A percentile compares a stretch with the other conserved stretches of the same genome.
Evolutionary conservation across 2,329 filamentous ascomycete species (phyloP).

Genomic region (Fusarium napiforme): DNA sequence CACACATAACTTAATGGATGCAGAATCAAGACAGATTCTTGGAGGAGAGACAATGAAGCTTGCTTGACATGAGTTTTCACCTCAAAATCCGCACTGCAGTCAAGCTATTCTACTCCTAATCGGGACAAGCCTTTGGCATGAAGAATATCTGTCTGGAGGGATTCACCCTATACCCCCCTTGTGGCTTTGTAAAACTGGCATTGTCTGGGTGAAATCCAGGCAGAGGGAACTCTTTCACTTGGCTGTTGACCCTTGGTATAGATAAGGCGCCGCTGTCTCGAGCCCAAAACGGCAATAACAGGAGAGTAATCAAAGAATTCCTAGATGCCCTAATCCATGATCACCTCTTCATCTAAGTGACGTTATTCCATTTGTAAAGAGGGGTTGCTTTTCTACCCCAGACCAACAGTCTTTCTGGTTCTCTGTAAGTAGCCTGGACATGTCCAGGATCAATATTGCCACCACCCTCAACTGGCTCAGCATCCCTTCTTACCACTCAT

Average conservation of each 20-base stretch:
- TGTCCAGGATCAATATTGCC: not conserved
- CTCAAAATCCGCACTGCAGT: slow-evolving; percentile 10
- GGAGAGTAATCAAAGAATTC: not conserved
- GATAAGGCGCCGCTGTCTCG: not conserved
- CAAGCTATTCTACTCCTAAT: slow-evolving; percentile 28
- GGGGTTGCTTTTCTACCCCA: too few species aligned
- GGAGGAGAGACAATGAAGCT: slow-evolving; percentile 1
- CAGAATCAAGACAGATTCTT: slow-evolving; percentile 16
- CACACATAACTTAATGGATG: slow-evolving; percentile 17
- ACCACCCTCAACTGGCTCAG: not conserved
- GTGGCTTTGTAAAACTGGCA: not conserved
- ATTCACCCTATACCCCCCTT: not conserved
- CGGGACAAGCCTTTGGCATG: not conserved
- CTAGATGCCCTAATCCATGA: not conserved
- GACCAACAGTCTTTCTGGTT: not conserved
- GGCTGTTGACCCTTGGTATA: not conserved
- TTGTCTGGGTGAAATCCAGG: not conserved
- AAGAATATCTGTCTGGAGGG: not conserved
- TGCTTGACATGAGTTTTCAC: slow-evolving; percentile 15
- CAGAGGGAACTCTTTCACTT: not conserved
- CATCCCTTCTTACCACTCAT: not conserved
- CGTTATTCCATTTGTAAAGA: not conserved
- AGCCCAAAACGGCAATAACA: not conserved
- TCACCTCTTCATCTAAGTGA: not conserved
- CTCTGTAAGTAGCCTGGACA: not conserved